Conservation (phyloP, 2,329 filamentous ascomycete genomes). For the Talaromyces verruculosus region DNA sequence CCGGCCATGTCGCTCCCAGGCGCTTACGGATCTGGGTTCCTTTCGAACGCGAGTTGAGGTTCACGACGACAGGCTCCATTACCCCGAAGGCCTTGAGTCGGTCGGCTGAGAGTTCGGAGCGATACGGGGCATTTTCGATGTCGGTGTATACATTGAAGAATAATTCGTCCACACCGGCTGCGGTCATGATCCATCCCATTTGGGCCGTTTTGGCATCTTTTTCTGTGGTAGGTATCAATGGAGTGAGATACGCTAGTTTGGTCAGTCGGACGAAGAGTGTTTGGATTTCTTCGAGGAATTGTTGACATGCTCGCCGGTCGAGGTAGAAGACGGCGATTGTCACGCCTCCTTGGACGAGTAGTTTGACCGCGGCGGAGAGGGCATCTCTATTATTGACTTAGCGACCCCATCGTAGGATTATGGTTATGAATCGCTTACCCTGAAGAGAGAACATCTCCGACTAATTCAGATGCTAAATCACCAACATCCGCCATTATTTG, state of each 20-base stretch:
- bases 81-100: not conserved
- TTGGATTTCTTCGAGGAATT: slow-evolving; percentile 7
- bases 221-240: not conserved
- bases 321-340: not conserved
- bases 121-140: not conserved
- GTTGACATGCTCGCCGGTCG: not conserved
- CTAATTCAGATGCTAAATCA: not conserved
- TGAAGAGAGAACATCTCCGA: not conserved
- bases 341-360: not conserved
- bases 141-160: not conserved
- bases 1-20: not conserved
- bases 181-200: slow-evolving; percentile 4
- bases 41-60: not conserved
- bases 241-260: not conserved
- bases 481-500: slow-evolving; percentile 1
- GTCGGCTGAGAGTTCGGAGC: not conserved
- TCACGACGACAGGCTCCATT: not conserved
- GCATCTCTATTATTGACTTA: not conserved
- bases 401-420: not conserved
- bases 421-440: not conserved
- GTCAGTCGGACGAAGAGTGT: not conserved
- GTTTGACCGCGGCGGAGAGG: not conserved
- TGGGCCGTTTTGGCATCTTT: not conserved
- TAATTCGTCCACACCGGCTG: not conserved
- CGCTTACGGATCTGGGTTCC: not conserved